Base-by-base conservation (phyloP, 2,329 filamentous ascomycete genomes). In the Alternaria infectoria region DNA sequence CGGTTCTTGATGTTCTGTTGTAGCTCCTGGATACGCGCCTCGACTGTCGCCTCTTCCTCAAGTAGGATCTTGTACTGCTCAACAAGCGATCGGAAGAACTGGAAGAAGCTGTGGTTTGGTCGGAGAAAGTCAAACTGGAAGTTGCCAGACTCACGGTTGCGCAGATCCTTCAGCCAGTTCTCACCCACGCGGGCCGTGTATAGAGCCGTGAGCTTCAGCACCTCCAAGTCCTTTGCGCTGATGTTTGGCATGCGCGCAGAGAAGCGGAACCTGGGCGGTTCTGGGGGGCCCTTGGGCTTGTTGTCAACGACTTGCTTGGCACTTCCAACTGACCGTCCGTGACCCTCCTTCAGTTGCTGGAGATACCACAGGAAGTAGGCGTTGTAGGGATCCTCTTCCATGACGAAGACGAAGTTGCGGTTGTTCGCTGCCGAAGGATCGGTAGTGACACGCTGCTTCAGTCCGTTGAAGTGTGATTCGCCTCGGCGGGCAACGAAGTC, bases 181-280 rank as follows among this genome's bases (percentile, higher is more conserved):
- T 94, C 90, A 13, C 96, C 96, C 74, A 97, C 95, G 81, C 95
- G 94, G 56, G 96, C 96, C 54, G 95, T 93, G 80, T 96, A 97
- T 25, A 97, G 85, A 19, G 96, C 96, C 36, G 95, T 97, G 75
- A 97, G 82, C 67, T 86, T 87, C 62, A 90, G 83, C 23, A 90
- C 85, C 57, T 90, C 89, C 65, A 98, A 83, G 85, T 99, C 96
- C 80, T 97, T 92, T 68, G 96, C 93, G 81, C 91, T 97, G 82
- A 99, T 97, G 71, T 94, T 95, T 61, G 96, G 96, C 93, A 98
- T 97, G 78, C 94, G 91, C 71, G 96, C 94, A 59, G 93, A 97
- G 83, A 97, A 99, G 71, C 92, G 88, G 76, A 96, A 98, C 73
- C 94, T 91, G 61, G 91, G 88, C 15, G 96, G 96, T 75, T 94